phyloP scores from a whole-genome alignment of 495 filamentous ascomycete genomes.

The Margaritispora aquatica region DNA sequence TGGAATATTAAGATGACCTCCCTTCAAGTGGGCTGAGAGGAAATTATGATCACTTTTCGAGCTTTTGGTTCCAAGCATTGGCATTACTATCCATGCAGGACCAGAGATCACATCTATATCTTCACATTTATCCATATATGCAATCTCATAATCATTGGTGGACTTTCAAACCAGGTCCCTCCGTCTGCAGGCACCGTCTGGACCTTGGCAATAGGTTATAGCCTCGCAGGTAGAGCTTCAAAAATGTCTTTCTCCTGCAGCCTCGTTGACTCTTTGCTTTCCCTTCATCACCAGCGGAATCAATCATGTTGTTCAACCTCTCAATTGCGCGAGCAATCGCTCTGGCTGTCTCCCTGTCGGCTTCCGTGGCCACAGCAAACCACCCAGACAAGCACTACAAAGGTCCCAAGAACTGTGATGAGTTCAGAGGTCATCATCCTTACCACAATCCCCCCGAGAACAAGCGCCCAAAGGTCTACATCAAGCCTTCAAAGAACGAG shows the following conservation, averaged over 20 bases:
- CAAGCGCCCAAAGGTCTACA: slow-evolving; percentile 39
- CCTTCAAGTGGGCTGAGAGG: background rate
- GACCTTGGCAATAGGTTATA: background rate
- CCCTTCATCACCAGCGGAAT: background rate
- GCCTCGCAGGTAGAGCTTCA: background rate
- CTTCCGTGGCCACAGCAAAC: background rate
- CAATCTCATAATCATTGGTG: background rate
- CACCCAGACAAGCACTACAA: background rate
- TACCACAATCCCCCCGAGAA: slow-evolving; percentile 19
- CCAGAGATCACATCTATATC: background rate
- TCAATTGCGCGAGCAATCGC: background rate
- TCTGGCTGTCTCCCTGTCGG: background rate
- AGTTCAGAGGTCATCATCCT: slow-evolving; percentile 6
- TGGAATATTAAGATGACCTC: background rate
- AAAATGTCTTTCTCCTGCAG: background rate
- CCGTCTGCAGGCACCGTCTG: background rate
- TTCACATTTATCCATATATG: background rate
- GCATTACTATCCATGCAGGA: background rate
- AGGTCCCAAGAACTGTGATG: background rate
- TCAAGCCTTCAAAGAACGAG: slow-evolving; percentile 44
- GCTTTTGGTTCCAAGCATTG: background rate
- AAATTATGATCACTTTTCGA: background rate
- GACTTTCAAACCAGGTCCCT: background rate
- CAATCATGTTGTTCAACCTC: slow-evolving; percentile 1
- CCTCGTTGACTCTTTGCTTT: background rate